phyloP scores from a whole-genome alignment of 306 rosid genomes.

The Glycine latifolia region DNA sequence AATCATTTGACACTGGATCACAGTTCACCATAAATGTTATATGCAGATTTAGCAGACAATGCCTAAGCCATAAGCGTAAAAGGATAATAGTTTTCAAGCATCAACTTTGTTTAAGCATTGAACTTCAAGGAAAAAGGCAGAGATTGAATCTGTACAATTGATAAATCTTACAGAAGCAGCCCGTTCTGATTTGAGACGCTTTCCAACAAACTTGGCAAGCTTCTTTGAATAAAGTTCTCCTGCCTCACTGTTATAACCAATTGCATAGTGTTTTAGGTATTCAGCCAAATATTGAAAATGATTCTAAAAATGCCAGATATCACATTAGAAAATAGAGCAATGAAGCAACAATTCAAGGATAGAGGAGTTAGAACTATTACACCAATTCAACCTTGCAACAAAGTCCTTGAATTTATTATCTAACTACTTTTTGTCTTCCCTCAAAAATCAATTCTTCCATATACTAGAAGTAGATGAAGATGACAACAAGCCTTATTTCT shows the following conservation, averaged over 20 bases:
- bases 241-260: slow-evolving; percentile 67
- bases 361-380: slow-evolving; percentile 39
- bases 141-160: slow-evolving; percentile 38
- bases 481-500: too few relatives aligned
- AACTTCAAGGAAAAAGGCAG: slow-evolving; percentile 37
- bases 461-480: too few relatives aligned
- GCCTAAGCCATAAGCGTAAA: not conserved
- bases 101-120: slow-evolving; percentile 28
- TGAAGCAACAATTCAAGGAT: not conserved
- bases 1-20: not conserved
- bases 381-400: slow-evolving; percentile 23
- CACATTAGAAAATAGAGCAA: not conserved
- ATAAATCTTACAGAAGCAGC: slow-evolving; percentile 93
- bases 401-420: slow-evolving; percentile 2
- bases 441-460: too few relatives aligned
- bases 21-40: slow-evolving; percentile 6
- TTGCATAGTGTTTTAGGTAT: slow-evolving; percentile 39
- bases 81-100: slow-evolving; percentile 28
- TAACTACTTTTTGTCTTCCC: too few relatives aligned
- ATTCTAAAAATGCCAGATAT: slow-evolving; percentile 12
- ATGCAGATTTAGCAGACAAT: slow-evolving; percentile 32
- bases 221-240: slow-evolving; percentile 89
- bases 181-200: slow-evolving; percentile 93
- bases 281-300: slow-evolving; percentile 23
- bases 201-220: slow-evolving; percentile 87